Percentiles rank a stretch among this genome's conserved stretches.
Evolutionary conservation across 1,139 yeast genomes (phyloP).

Genomic region (Geotrichum phurueaensis): DNA sequence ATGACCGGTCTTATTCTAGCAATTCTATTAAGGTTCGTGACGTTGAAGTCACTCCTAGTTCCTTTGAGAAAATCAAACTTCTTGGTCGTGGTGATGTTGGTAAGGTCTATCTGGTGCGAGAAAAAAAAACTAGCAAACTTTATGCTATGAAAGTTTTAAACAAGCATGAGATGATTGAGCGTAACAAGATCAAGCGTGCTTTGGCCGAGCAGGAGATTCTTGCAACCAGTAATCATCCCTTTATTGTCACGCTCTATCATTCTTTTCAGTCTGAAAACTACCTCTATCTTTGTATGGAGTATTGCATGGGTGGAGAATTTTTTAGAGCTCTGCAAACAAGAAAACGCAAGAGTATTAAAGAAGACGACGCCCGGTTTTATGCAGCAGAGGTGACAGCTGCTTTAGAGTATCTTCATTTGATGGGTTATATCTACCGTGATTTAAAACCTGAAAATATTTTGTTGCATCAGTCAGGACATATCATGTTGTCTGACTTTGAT

Average conservation of each 20-base stretch:
- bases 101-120: constrained; percentile 84
- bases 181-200: constrained; percentile 91
- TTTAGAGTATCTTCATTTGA: constrained; percentile 82
- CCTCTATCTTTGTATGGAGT: constrained; percentile 92
- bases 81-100: constrained; percentile 98
- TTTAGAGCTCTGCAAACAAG: constrained; percentile 92
- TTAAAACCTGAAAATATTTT: constrained; percentile 91
- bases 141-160: constrained; percentile 90
- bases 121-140: constrained; percentile 62
- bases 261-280: constrained; percentile 92
- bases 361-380: constrained; percentile 83
- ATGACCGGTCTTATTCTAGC: constrained; percentile 46
- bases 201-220: constrained; percentile 94
- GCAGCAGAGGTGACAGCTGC: constrained; percentile 99
- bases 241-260: constrained; percentile 90
- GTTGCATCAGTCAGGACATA: constrained; percentile 91
- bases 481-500: constrained; percentile 94
- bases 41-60: constrained; percentile 77
- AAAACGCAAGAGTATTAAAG: constrained; percentile 79
- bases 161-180: constrained; percentile 88
- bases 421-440: constrained; percentile 95
- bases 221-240: constrained; percentile 94
- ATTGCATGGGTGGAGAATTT: constrained; percentile 98
- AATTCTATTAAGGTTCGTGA: constrained; percentile 62
- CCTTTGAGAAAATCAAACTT: constrained; percentile 81